Percentiles rank a stretch among this genome's conserved stretches.
phyloP scores from a whole-genome alignment of 2,329 filamentous ascomycete species.

The Dactylella cylindrospora region DNA sequence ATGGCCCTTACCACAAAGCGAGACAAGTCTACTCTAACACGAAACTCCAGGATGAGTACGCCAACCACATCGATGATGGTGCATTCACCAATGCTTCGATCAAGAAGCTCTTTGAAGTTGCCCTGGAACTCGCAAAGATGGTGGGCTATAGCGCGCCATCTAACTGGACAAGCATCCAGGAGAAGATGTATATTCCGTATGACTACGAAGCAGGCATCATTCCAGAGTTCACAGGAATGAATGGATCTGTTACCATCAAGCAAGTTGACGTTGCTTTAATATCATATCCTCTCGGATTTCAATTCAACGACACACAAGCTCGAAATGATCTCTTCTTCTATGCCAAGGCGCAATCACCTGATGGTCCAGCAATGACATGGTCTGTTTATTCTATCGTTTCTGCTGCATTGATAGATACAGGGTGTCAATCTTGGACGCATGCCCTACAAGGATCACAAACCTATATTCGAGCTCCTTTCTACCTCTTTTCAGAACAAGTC shows the following conservation, averaged over 20 bases:
- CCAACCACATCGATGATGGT: constrained; percentile 67
- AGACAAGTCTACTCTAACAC: constrained; percentile 3
- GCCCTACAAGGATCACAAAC: constrained; percentile 64
- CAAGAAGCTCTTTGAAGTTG: constrained; percentile 56
- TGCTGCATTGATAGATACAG: constrained; percentile 65
- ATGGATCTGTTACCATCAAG: constrained; percentile 66
- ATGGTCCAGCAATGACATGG: constrained; percentile 74
- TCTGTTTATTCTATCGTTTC: constrained; percentile 69
- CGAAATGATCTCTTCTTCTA: constrained; percentile 68
- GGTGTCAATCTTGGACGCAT: constrained; percentile 70
- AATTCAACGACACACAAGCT: constrained; percentile 59
- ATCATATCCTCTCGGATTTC: constrained; percentile 65
- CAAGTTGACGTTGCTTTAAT: constrained; percentile 70
- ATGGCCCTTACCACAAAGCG: no score
- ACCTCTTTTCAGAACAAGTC: constrained; percentile 70
- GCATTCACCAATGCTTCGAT: constrained; percentile 62
- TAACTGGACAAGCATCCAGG: constrained; percentile 61
- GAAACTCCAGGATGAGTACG: constrained; percentile 62
- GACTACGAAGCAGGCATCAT: constrained; percentile 62
- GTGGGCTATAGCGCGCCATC: constrained; percentile 61
- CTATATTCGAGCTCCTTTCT: constrained; percentile 68
- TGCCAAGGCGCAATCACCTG: constrained; percentile 66
- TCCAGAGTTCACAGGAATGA: constrained; percentile 67
- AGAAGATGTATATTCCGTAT: constrained; percentile 61
- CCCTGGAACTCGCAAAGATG: constrained; percentile 61